Evolutionary conservation across 23 red algal species (phyloP).

Genomic region (Gracilaria domingensis): DNA sequence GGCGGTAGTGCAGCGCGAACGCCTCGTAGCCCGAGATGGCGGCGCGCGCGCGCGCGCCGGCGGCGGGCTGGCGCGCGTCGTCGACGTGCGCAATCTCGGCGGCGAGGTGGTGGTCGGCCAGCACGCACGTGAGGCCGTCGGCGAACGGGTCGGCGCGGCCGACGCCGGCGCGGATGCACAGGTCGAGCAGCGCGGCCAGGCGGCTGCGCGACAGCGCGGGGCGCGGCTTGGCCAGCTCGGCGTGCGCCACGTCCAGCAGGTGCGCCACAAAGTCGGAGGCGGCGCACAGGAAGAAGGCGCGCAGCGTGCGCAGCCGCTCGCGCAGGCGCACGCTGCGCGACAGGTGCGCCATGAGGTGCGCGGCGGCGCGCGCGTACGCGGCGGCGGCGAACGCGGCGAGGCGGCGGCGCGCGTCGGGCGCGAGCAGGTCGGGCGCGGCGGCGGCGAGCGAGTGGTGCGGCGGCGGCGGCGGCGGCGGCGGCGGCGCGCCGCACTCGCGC

Average conservation of each 20-base stretch:
- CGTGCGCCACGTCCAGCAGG: slow-evolving; percentile 68
- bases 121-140: slow-evolving; percentile 21
- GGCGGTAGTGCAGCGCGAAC: slow-evolving; percentile 75
- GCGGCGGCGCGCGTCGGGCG: slow-evolving; percentile 29
- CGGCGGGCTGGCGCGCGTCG: neutral
- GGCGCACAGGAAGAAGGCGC: slow-evolving; percentile 62
- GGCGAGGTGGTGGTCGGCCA: slow-evolving; percentile 49
- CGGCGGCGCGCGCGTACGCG: slow-evolving; percentile 35
- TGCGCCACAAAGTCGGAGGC: slow-evolving; percentile 63
- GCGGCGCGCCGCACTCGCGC: slow-evolving; percentile 52
- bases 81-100: slow-evolving; percentile 43
- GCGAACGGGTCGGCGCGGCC: slow-evolving; percentile 11
- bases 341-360: slow-evolving; percentile 53
- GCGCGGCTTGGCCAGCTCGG: slow-evolving; percentile 60
- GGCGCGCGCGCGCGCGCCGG: too few relatives aligned
- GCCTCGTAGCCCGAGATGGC: slow-evolving; percentile 80
- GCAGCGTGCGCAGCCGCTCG: slow-evolving; percentile 52
- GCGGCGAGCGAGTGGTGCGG: neutral
- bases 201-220: slow-evolving; percentile 41
- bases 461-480: neutral
- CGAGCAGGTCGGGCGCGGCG: neutral
- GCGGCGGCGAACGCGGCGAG: slow-evolving; percentile 14
- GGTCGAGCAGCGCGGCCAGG: slow-evolving; percentile 65
- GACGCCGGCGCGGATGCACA: slow-evolving; percentile 54
- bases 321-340: slow-evolving; percentile 26